Conservation (phyloP, 345 rosid genomes). For the Camelina hispida region DNA sequence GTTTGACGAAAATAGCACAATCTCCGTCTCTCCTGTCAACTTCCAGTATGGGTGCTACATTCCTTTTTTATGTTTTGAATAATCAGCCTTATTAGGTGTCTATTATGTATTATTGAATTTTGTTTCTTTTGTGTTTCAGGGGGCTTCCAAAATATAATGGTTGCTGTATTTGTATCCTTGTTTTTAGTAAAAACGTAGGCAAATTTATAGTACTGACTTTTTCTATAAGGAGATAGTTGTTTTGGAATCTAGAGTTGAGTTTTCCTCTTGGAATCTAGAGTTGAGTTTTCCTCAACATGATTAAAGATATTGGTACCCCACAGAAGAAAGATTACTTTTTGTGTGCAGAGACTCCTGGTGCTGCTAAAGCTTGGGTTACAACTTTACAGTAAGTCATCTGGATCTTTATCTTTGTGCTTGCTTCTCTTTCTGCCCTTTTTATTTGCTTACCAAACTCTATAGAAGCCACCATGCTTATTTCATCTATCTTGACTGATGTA, state of each 20-base stretch:
- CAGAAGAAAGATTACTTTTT: conserved; percentile 94
- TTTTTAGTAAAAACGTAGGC: not conserved
- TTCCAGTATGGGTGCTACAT: conserved; percentile 70
- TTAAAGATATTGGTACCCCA: conserved; percentile 92
- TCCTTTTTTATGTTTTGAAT: not conserved
- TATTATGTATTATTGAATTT: conserved; percentile 17
- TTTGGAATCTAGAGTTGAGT: conserved; percentile 18
- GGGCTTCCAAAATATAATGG: conserved; percentile 95
- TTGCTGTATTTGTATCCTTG: conserved; percentile 96
- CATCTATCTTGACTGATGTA: not conserved
- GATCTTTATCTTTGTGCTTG: conserved; percentile 24
- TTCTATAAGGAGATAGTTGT: not conserved
- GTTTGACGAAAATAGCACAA: conserved; percentile 91
- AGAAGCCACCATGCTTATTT: conserved; percentile 1
- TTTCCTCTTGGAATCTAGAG: conserved; percentile 47
- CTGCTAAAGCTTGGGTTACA: conserved; percentile 97
- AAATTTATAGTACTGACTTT: conserved; percentile 15
- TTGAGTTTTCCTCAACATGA: conserved; percentile 51
- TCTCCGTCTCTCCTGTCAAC: conserved; percentile 86
- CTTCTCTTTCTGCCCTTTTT: not conserved
- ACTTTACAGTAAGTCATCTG: conserved; percentile 80
- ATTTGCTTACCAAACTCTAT: not conserved
- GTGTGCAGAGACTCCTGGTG: conserved; percentile 96
- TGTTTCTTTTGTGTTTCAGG: conserved; percentile 54
- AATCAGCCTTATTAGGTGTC: conserved; percentile 4